Conservation (phyloP, 2,329 filamentous ascomycete species). For the Trichoderma oligosporum region DNA sequence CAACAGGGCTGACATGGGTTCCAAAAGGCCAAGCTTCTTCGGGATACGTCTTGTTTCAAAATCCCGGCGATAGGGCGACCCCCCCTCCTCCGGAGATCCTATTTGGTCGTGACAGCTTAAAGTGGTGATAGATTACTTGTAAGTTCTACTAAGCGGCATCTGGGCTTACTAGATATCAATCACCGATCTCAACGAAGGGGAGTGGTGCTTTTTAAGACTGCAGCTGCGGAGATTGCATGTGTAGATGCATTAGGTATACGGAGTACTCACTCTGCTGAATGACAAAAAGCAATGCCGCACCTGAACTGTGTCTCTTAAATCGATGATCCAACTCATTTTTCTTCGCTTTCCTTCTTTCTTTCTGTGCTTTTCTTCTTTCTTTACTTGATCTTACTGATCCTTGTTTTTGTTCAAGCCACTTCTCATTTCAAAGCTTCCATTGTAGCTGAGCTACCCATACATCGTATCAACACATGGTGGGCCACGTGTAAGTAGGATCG, state of each 20-base stretch:
- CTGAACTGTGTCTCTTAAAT: too few species aligned
- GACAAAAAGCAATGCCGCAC: background rate
- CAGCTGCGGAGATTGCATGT: background rate
- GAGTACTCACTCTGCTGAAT: background rate
- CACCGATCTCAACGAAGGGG: background rate
- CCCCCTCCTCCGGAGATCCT: too few species aligned
- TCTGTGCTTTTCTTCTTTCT: background rate
- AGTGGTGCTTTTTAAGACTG: background rate
- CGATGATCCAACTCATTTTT: background rate
- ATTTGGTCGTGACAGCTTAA: background rate
- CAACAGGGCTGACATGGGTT: background rate
- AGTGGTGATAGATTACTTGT: background rate
- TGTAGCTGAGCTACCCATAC: background rate
- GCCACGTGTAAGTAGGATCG: slow-evolving; percentile 17
- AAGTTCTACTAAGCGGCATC: background rate
- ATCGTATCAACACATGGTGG: slow-evolving; percentile 8
- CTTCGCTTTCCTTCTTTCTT: background rate
- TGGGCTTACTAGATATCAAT: background rate
- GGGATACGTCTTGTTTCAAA: background rate
- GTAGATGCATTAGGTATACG: background rate
- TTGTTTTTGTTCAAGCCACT: background rate
- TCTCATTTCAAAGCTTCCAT: background rate
- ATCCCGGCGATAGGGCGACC: background rate
- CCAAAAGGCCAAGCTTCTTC: background rate
- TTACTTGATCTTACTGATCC: background rate